Evolutionary conservation across 2,329 filamentous ascomycete genomes (phyloP), one percentile per base, ranked within the genome.

Genomic region (Dissoconium aciculare): DNA sequence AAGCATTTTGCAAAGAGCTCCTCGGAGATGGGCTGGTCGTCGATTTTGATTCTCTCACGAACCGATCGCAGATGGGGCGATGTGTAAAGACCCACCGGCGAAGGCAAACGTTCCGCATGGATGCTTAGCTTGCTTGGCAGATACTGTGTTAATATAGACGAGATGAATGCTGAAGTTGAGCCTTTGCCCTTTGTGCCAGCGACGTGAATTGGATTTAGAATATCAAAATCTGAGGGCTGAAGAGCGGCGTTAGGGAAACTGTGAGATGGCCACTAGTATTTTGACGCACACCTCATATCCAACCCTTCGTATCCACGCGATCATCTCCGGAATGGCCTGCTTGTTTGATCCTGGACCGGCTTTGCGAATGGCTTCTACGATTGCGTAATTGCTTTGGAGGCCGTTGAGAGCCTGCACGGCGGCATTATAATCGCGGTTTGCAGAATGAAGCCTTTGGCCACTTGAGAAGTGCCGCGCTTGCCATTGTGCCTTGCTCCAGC

Each of bases 181-280:
- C 85, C 85, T 55, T 94, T 95, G 37, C 87, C 87, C 54, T 94
- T 95, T 4, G 85, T 94, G 9, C 87, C 87, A 1, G 87, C 81
- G 27, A 95, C 74, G 52, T 95, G 87, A 37, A 95, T 72, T 42
- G 66, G 59, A 36, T 69, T 75, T 38, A 78, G 49, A 6, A 50
- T 56, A 39, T 74, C 60, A 43, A 78, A 65, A 36, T 75, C 70
- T 10, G 67, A 64, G 11, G 73, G 70, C 71, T 77, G 28, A n/a
- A 21, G 17, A 26, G 17, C 24, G 26, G 26, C 24, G 37, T 37
- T 34, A 37, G 32, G 35, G 25, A 11, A 31, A n/a, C n/a, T n/a
- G n/a, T n/a, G n/a, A n/a, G n/a, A n/a, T n/a, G n/a, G n/a, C n/a
- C n/a, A n/a, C n/a, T n/a, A n/a, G n/a, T n/a, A n/a, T n/a, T 25